Evolutionary conservation across 306 rosid species (phyloP).

Genomic region (Acacia crassicarpa): DNA sequence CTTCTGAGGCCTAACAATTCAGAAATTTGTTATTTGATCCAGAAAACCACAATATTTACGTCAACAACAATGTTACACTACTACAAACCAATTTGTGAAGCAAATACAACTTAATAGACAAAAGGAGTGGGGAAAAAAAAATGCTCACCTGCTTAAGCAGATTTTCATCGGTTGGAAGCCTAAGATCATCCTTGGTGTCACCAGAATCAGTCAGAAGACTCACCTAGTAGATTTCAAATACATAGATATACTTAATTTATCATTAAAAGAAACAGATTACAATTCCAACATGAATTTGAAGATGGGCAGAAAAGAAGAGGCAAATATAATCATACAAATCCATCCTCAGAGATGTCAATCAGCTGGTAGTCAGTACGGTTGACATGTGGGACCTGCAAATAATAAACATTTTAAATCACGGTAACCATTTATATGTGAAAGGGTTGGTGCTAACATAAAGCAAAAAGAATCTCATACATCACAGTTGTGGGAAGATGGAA

Average conservation of each 20-base stretch:
- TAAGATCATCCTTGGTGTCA: slow-evolving; percentile 91
- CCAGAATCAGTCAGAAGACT: slow-evolving; percentile 95
- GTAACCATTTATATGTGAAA: not conserved
- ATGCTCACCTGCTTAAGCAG: slow-evolving; percentile 75
- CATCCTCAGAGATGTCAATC: slow-evolving; percentile 96
- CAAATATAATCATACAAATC: slow-evolving; percentile 66
- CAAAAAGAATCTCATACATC: slow-evolving; percentile 57
- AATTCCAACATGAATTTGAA: not conserved
- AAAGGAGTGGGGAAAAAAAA: not conserved
- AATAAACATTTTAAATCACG: not conserved
- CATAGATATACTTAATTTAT: slow-evolving; percentile 19
- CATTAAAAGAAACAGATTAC: not conserved
- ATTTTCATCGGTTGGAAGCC: slow-evolving; percentile 89
- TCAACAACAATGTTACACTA: not conserved
- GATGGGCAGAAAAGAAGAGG: not conserved
- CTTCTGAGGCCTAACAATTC: not conserved
- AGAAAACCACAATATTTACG: not conserved
- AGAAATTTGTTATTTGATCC: not conserved
- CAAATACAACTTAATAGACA: slow-evolving; percentile 1
- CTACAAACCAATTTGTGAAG: slow-evolving; percentile 1
- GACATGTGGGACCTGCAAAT: slow-evolving; percentile 89
- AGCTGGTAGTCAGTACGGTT: slow-evolving; percentile 94
- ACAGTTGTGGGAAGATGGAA: slow-evolving; percentile 97
- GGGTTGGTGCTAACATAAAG: not conserved
- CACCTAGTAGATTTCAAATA: slow-evolving; percentile 53